Evolutionary conservation across 176 grass and related monocot genomes (phyloP).

Genomic region (Tillandsia fasciculata): DNA sequence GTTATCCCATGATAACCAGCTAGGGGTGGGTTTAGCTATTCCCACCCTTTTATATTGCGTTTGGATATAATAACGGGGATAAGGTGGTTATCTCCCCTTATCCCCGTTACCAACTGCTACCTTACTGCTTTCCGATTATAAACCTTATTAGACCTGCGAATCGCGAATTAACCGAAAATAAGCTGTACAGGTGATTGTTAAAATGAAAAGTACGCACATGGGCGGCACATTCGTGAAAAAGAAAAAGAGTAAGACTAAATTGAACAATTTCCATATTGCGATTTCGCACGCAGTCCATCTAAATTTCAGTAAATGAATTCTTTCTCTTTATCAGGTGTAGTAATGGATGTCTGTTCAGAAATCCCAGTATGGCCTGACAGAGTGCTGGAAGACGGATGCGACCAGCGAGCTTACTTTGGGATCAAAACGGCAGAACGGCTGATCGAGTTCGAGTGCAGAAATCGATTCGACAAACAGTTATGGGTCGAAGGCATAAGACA

Average conservation of each 20-base stretch:
- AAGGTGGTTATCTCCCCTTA: no score
- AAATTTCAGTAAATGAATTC: not conserved
- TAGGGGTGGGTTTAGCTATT: no score
- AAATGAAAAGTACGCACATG: slow-evolving; percentile 91
- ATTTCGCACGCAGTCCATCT: not conserved
- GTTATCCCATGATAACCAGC: no score
- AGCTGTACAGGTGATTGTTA: slow-evolving; percentile 49
- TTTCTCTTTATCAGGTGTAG: slow-evolving; percentile 33
- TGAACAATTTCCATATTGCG: not conserved
- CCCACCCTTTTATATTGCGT: no score
- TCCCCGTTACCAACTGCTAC: no score
- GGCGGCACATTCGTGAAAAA: slow-evolving; percentile 83
- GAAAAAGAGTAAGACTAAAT: slow-evolving; percentile 59
- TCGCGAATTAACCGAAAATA: not conserved
- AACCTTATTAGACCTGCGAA: not conserved
- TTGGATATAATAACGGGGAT: no score
- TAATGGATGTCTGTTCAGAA: slow-evolving; percentile 51
- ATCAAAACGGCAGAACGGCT: slow-evolving; percentile 59
- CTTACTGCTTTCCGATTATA: not conserved
- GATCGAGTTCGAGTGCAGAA: slow-evolving; percentile 88
- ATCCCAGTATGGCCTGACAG: slow-evolving; percentile 73
- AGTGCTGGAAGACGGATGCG: slow-evolving; percentile 51
- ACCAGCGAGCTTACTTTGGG: slow-evolving; percentile 66
- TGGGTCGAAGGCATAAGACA: slow-evolving; percentile 71
- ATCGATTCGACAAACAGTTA: slow-evolving; percentile 39